Conservation (phyloP, 305 asterid species). For the Lippia alba region DNA sequence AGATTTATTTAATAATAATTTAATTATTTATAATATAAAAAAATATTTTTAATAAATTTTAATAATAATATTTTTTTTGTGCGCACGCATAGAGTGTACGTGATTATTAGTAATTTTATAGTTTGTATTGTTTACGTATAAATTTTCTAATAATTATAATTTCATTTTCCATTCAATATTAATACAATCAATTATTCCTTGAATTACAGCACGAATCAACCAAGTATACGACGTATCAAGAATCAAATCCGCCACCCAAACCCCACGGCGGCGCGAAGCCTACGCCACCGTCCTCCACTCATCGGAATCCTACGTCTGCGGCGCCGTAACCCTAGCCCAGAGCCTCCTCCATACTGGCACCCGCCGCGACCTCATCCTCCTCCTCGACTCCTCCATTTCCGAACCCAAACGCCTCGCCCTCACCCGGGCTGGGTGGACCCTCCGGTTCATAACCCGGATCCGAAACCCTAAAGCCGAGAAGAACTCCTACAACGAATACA, state of each 20-base stretch:
- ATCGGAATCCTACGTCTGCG: conserved; percentile 81
- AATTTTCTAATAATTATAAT: too few species aligned
- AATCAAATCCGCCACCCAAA: conserved; percentile 32
- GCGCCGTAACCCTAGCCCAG: conserved; percentile 86
- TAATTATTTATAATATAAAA: too few species aligned
- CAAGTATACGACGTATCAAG: conserved; percentile 60
- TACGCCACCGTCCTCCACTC: conserved; percentile 90
- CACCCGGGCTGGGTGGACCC: conserved; percentile 74
- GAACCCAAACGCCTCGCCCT: conserved; percentile 57
- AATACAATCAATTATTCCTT: neutral
- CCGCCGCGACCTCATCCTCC: conserved; percentile 77
- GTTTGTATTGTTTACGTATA: too few species aligned
- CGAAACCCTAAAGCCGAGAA: conserved; percentile 85
- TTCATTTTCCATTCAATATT: too few species aligned
- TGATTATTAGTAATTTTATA: too few species aligned
- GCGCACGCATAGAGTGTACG: too few species aligned
- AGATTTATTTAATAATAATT: too few species aligned
- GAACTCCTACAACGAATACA: conserved; percentile 76
- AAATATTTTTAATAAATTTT: too few species aligned
- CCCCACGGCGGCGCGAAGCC: conserved; percentile 56
- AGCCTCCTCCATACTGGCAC: conserved; percentile 70
- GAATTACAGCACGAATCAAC: conserved; percentile 54
- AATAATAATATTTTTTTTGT: too few species aligned
- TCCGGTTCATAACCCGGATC: conserved; percentile 69
- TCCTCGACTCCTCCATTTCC: conserved; percentile 71